Evolutionary conservation across 768 basidiomycete species (phyloP).

Genomic region (Daedaleopsis sinensis): DNA sequence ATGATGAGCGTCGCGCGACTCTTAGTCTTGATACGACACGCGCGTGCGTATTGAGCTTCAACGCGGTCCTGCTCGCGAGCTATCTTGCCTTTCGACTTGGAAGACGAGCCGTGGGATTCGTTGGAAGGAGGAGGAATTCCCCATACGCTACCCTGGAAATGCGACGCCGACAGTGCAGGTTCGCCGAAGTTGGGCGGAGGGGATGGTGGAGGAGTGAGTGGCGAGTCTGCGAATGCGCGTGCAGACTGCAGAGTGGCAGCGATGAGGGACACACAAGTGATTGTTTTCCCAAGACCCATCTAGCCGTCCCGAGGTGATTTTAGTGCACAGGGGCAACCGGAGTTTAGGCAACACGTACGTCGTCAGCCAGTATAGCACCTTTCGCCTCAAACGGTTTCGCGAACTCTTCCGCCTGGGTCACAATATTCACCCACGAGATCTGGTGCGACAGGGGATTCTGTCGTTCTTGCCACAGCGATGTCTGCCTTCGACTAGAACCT

Average conservation of each 20-base stretch:
- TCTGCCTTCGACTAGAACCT: constrained; percentile 59
- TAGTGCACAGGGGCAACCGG: constrained; percentile 8
- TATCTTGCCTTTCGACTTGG: constrained; percentile 68
- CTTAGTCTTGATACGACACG: constrained; percentile 76
- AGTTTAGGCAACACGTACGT: constrained; percentile 58
- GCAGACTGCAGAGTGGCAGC: constrained; percentile 82
- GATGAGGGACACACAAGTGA: constrained; percentile 92
- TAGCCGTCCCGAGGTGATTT: constrained; percentile 55
- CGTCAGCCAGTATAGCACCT: constrained; percentile 94
- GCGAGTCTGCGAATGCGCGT: constrained; percentile 59
- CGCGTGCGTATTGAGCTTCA: constrained; percentile 69
- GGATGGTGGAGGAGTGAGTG: constrained; percentile 48
- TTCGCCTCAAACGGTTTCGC: constrained; percentile 73
- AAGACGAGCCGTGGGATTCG: constrained; percentile 29
- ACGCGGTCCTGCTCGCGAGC: constrained; percentile 68
- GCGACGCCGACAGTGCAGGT: constrained; percentile 45
- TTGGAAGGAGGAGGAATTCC: constrained; percentile 62
- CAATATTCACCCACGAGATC: constrained; percentile 76
- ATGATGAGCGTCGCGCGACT: constrained; percentile 94
- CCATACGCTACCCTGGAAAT: constrained; percentile 83
- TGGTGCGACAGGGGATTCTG: constrained; percentile 49
- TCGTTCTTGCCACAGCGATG: constrained; percentile 72
- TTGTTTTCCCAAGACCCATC: constrained; percentile 99
- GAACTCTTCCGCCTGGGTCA: constrained; percentile 78
- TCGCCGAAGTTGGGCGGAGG: constrained; percentile 33